Base-by-base conservation (phyloP, 2,329 filamentous ascomycete genomes). In the Penicillium hesseltinei region DNA sequence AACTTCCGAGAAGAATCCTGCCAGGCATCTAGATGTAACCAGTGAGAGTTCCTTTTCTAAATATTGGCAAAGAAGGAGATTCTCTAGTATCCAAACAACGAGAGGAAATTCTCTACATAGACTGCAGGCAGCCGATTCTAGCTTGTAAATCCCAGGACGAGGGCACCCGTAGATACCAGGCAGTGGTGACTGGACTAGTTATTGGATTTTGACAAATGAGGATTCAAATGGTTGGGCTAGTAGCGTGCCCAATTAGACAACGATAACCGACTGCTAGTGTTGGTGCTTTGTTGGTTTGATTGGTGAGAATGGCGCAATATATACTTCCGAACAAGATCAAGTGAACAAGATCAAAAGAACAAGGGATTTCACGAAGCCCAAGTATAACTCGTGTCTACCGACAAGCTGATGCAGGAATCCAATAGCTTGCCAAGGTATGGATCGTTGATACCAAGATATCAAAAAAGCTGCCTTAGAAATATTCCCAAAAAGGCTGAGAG, bases 31-130 rank as follows among this genome's bases (percentile, higher is more conserved):
- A 82, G 73, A 56, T 82, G 59, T 82, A 82, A 39, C 77, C 77
- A 13, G 67, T 68, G 46, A 73, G 63, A 19, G 71, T 73, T 33
- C 77, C 74, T 33, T 69, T 69, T 43, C 80, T 77, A 71, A 81
- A 82, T 51, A 60, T 82, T 79, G 38, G 78, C 73, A 44, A 80
- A 78, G 65, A 80, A 81, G 13, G 73, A 73, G 0, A 78, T 81
- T 81, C 60, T 77, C 78, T 79, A 82, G 66, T 82, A 82, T 7
- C 80, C 79, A 5, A 82, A 69, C 33, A 82, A 75, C 19, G 82
- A 64, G 66, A 82, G 13, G 13, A 81, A 81, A 60, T 81, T 77
- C 60, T 80, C 66, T 2, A 82, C 6, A 3, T 21, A 68, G 40
- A 79, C 77, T 1, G 63, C 67, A 46, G 78, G 71, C 9, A 82